phyloP scores from a whole-genome alignment of 371 early-diverging fungal genomes.

The Syncephalis plumigaleata region DNA sequence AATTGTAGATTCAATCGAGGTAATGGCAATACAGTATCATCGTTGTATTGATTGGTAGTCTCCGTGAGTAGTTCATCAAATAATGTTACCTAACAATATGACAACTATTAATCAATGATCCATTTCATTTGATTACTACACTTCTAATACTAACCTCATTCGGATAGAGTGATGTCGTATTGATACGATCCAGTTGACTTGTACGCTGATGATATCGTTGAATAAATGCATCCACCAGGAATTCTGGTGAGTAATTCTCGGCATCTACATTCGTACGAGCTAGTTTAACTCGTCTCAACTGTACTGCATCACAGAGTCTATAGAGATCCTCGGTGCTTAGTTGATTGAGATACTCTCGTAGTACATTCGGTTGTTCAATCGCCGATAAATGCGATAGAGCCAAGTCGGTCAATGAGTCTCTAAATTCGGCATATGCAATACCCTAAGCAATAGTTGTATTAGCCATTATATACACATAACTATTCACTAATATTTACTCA shows the following conservation, averaged over 20 bases:
- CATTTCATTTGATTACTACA: too few relatives aligned
- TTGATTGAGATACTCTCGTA: constrained; percentile 34
- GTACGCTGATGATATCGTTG: constrained; percentile 33
- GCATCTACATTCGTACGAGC: constrained; percentile 4
- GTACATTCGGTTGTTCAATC: constrained; percentile 29
- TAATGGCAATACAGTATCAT: constrained; percentile 51
- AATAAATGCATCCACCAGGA: constrained; percentile 31
- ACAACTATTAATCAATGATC: too few relatives aligned
- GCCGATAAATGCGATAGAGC: constrained; percentile 52
- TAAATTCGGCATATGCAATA: constrained; percentile 43
- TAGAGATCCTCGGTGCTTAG: constrained; percentile 23
- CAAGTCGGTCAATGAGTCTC: constrained; percentile 43
- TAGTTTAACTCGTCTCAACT: constrained; percentile 29
- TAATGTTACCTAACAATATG: constrained; percentile 20
- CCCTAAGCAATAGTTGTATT: too few relatives aligned
- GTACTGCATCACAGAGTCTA: constrained; percentile 29
- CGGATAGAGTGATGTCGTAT: constrained; percentile 60
- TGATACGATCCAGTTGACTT: constrained; percentile 51
- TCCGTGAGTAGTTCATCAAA: constrained; percentile 26
- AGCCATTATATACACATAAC: background rate
- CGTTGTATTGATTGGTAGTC: constrained; percentile 39
- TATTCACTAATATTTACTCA: constrained; percentile 5
- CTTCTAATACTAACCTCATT: constrained; percentile 31
- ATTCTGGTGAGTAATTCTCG: constrained; percentile 16
- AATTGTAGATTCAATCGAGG: constrained; percentile 90